Evolutionary conservation across 352 stramenopile genomes (phyloP), one percentile per base, ranked within the genome.

Genomic region (Plasmopara viticola): DNA sequence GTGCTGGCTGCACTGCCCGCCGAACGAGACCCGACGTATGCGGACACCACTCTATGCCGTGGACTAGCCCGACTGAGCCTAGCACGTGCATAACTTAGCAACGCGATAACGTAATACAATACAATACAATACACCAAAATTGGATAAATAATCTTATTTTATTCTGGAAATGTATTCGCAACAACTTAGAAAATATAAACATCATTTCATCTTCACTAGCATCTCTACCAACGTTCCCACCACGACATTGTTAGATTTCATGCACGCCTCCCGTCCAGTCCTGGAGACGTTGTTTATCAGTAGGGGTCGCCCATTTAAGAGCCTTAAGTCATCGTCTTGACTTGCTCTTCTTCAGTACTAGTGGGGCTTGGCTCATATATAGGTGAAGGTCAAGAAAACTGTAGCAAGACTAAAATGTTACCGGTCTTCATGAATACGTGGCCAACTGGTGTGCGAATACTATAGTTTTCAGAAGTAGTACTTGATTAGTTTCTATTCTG

Each of bases 361-460:
- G 44, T 14, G 18, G 30, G 7, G 25, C 17, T 59, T n/a, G 43
- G 40, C 13, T 65, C 40, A 30, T 38, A 48, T 0, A 34, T 60
- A 14, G 51, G 10, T 35, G 39, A 58, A 33, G 40, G 1, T 25
- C 39, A 68, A 0, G 43, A 41, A 12, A 18, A 45, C 4, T 38
- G 13, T 52, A 7, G 15, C 14, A 37, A 17, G 17, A 5, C 33
- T 55, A 39, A 2, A 7, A 48, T 14, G 0, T 20, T 20, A n/a
- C 56, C 51, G 20, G 51, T 60, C 37, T 70, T 72, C 60, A 76
- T 64, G 68, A 60, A 44, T 70, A 71, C 29, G 67, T 70, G 35
- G 64, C 57, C 47, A 73, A 62, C 31, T 48, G 52, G 58, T 61
- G 39, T 64, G 51, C 64, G 35, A 42, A 51, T 67, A 41, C 57